These are phyloP conservation scores for Tricholoma hemisulphureum DNA, from an alignment of 768 basidiomycete genomes.

Conservation along the genomic window DNA sequence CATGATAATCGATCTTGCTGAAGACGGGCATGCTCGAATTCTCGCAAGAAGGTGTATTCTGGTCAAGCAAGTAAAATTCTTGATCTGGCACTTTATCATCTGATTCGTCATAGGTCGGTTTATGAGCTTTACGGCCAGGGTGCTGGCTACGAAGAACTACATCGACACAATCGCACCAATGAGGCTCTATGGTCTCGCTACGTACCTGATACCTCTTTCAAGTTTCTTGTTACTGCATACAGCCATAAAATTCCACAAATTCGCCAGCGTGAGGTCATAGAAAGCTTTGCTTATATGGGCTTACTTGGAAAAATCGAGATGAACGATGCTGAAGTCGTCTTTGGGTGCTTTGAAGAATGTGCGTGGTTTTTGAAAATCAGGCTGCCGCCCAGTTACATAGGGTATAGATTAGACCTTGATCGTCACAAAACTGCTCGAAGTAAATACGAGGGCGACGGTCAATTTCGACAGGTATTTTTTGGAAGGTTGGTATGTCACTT, in stretches of 20 bases:
- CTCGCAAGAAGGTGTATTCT: slow-evolving; percentile 78
- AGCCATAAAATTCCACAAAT: slow-evolving; percentile 71
- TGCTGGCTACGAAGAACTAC: slow-evolving; percentile 65
- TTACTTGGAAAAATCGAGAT: slow-evolving; percentile 81
- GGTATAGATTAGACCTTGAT: slow-evolving; percentile 42
- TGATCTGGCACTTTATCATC: not conserved
- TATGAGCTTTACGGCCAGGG: slow-evolving; percentile 79
- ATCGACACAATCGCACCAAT: slow-evolving; percentile 47
- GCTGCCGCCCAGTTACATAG: too few relatives aligned
- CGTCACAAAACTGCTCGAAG: slow-evolving; percentile 44
- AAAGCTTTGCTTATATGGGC: slow-evolving; percentile 83
- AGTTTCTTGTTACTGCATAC: slow-evolving; percentile 72
- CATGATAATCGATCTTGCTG: slow-evolving; percentile 66
- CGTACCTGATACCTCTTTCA: slow-evolving; percentile 70
- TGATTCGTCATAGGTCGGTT: slow-evolving; percentile 51
- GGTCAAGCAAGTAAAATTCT: slow-evolving; percentile 62
- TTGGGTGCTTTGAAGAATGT: slow-evolving; percentile 90
- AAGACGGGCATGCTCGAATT: slow-evolving; percentile 70
- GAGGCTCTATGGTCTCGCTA: slow-evolving; percentile 56
- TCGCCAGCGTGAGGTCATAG: slow-evolving; percentile 65
- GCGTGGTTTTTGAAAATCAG: slow-evolving; percentile 21
- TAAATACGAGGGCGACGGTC: slow-evolving; percentile 60
- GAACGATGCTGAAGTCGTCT: slow-evolving; percentile 69
- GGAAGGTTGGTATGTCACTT: slow-evolving; percentile 75
- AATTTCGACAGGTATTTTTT: slow-evolving; percentile 72